Evolutionary conservation across 2,329 filamentous ascomycete genomes (phyloP).

Genomic region (Aspergillus unguis): DNA sequence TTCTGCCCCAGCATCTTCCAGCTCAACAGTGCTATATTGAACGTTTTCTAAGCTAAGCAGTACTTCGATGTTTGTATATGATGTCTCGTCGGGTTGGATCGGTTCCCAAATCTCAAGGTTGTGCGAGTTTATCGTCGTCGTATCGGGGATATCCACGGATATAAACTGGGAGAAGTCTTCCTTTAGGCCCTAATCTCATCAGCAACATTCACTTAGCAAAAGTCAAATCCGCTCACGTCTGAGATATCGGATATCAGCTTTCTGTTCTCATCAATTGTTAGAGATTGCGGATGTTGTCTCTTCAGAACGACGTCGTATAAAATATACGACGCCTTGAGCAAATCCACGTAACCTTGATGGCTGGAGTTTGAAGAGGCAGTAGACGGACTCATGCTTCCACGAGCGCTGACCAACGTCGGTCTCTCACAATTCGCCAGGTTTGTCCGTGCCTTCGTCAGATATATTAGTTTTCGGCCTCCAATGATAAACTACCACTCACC

Average conservation of each 20-base stretch:
- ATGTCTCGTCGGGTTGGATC: constrained; percentile 28
- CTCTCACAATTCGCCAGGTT: constrained; percentile 24
- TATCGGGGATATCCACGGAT: constrained; percentile 25
- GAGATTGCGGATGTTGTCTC: constrained; percentile 19
- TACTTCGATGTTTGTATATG: constrained; percentile 13
- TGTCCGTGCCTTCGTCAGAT: constrained; percentile 18
- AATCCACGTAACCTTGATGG: constrained; percentile 31
- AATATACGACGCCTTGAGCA: constrained; percentile 32
- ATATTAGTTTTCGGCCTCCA: background rate
- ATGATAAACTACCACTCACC: constrained; percentile 9
- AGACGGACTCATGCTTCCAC: constrained; percentile 26
- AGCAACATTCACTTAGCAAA: background rate
- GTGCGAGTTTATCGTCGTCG: constrained; percentile 20
- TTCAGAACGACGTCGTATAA: constrained; percentile 31
- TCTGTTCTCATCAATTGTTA: constrained; percentile 28
- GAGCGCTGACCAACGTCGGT: constrained; percentile 17
- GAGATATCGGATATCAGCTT: constrained; percentile 31
- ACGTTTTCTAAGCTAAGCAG: constrained; percentile 22
- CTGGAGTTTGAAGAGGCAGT: constrained; percentile 18
- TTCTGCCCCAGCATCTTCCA: constrained; percentile 31
- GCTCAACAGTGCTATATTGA: constrained; percentile 29
- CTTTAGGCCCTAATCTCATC: constrained; percentile 22
- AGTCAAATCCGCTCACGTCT: constrained; percentile 17
- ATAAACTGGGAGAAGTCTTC: constrained; percentile 28
- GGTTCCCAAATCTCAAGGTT: constrained; percentile 30